Evolutionary conservation across 306 rosid species (phyloP).

Genomic region (Datisca glomerata): DNA sequence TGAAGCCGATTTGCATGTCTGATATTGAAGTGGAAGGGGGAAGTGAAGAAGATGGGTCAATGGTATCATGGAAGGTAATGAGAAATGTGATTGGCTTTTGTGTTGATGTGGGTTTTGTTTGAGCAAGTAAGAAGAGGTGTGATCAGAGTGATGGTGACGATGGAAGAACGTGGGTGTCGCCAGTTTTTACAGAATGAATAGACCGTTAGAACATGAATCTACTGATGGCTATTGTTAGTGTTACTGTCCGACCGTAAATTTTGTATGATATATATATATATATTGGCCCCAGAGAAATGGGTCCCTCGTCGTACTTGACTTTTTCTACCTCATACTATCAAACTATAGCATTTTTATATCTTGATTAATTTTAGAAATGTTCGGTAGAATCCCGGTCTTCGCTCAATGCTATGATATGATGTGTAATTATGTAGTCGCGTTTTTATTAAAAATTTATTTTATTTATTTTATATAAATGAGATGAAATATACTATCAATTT

Average conservation of each 20-base stretch:
- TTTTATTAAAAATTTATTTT: no score
- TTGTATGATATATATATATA: neutral
- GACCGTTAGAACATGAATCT: constrained; percentile 27
- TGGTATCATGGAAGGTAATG: constrained; percentile 26
- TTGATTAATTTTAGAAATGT: no score
- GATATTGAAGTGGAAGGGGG: constrained; percentile 3
- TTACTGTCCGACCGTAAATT: neutral
- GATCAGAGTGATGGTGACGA: constrained; percentile 44
- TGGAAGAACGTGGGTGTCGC: constrained; percentile 51
- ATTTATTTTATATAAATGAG: no score
- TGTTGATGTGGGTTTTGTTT: constrained; percentile 12
- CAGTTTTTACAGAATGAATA: constrained; percentile 37
- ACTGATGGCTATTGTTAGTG: constrained; percentile 17
- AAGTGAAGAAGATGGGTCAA: constrained; percentile 8
- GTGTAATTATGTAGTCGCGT: no score
- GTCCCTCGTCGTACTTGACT: no score
- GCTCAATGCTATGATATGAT: no score
- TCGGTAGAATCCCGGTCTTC: no score
- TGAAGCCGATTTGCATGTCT: constrained; percentile 43
- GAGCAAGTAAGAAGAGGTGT: constrained; percentile 23
- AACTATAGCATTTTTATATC: no score
- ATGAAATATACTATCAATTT: no score
- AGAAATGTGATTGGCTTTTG: constrained; percentile 4
- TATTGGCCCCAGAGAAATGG: neutral
- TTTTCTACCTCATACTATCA: no score